phyloP scores from a whole-genome alignment of 441 rosid genomes.

The Aleurites moluccanus region DNA sequence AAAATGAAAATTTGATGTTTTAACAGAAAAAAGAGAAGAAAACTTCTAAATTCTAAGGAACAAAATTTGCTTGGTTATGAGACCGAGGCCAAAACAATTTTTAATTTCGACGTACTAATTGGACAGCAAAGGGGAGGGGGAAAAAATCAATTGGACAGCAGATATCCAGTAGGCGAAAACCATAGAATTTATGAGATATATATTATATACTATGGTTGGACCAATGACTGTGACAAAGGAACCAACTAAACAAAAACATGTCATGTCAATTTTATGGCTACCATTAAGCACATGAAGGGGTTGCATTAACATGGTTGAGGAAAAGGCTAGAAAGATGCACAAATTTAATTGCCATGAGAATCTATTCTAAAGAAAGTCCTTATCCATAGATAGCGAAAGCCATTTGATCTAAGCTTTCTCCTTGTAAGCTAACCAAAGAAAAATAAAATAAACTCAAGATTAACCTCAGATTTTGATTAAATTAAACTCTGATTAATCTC shows the following conservation, averaged over 20 bases:
- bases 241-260: not conserved
- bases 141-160: not conserved
- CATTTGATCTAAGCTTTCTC: not conserved
- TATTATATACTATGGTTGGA: not conserved
- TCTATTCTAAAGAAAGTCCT: not conserved
- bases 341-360: not conserved
- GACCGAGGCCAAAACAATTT: not conserved
- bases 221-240: constrained; percentile 3
- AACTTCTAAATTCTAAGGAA: not conserved
- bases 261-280: not conserved
- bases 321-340: not conserved
- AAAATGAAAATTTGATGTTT: no score
- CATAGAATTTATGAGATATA: not conserved
- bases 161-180: not conserved
- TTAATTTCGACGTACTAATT: not conserved
- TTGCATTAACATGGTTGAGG: not conserved
- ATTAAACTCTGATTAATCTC: no score
- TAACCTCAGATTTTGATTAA: no score
- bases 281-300: not conserved
- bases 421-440: not conserved
- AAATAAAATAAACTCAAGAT: no score
- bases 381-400: not conserved
- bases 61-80: not conserved
- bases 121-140: no score
- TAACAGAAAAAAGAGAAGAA: no score